Conservation (phyloP, 2,329 filamentous ascomycete genomes). For the Scytalidium lignicola region DNA sequence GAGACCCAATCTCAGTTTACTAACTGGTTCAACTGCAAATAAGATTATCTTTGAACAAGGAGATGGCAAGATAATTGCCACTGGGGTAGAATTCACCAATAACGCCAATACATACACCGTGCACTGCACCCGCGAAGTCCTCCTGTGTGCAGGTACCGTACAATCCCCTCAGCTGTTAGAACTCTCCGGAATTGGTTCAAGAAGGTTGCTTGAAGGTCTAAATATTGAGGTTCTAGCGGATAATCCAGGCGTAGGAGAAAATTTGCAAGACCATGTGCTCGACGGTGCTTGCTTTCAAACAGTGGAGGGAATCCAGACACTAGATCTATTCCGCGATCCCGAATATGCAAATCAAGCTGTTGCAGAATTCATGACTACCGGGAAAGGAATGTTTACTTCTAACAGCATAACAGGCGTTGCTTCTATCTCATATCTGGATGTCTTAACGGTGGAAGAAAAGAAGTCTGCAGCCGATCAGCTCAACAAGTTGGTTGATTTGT, state of each 20-base stretch:
- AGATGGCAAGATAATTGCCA: slow-evolving; percentile 3
- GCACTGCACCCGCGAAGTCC: slow-evolving; percentile 21
- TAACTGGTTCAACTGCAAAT: slow-evolving; percentile 81
- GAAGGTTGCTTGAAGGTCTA: slow-evolving; percentile 7
- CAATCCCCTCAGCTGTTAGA: slow-evolving; percentile 27
- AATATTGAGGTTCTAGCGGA: slow-evolving; percentile 13
- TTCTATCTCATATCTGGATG: background rate
- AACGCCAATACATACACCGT: slow-evolving; percentile 13
- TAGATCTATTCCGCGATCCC: background rate
- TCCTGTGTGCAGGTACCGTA: slow-evolving; percentile 21
- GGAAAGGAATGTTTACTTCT: background rate
- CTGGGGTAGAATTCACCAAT: slow-evolving; percentile 8
- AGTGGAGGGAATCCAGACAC: slow-evolving; percentile 26
- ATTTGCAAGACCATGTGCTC: slow-evolving; percentile 18
- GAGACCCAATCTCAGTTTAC: slow-evolving; percentile 63
- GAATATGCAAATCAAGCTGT: background rate
- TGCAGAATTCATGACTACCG: background rate
- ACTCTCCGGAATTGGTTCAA: slow-evolving; percentile 25
- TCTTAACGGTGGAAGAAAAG: background rate
- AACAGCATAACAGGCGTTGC: background rate
- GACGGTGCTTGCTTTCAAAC: slow-evolving; percentile 25
- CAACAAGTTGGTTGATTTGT: background rate
- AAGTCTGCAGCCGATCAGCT: background rate
- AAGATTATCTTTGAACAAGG: slow-evolving; percentile 42
- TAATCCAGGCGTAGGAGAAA: slow-evolving; percentile 20